phyloP scores from a whole-genome alignment of 202 grass and related monocot species.

The Eragrostis tef region DNA sequence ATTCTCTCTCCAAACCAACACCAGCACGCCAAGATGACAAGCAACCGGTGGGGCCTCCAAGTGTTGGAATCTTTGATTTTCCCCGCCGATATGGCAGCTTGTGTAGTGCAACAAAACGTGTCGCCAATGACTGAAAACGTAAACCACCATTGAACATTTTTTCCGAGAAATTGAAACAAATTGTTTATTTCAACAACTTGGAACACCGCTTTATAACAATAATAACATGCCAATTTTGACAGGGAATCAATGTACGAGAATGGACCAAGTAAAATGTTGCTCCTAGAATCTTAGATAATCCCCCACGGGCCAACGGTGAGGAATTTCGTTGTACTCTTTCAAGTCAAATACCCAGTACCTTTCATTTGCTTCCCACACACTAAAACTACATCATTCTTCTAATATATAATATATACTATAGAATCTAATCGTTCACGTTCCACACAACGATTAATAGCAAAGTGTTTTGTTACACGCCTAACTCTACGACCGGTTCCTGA shows the following conservation, averaged over 20 bases:
- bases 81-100: constrained; percentile 6
- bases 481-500: constrained; percentile 29
- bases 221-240: neutral
- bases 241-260: too few species aligned
- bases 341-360: constrained; percentile 1
- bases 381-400: neutral
- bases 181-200: too few species aligned
- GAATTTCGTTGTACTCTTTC: neutral
- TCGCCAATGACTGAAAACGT: neutral
- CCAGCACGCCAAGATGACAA: constrained; percentile 11
- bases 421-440: neutral
- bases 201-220: too few species aligned
- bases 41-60: constrained; percentile 14
- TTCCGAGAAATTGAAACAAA: too few species aligned
- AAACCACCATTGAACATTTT: too few species aligned
- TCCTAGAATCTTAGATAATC: neutral
- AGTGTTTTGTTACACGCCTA: constrained; percentile 4
- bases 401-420: neutral
- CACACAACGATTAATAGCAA: neutral
- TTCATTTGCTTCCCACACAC: constrained; percentile 6
- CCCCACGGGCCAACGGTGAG: neutral
- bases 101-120: neutral
- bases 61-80: constrained; percentile 49
- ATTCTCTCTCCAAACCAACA: constrained; percentile 44
- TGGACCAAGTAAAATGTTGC: neutral